These are phyloP conservation scores for Serpula lacrymans DNA, from an alignment of 768 basidiomycete species.

Conservation along the genomic window DNA sequence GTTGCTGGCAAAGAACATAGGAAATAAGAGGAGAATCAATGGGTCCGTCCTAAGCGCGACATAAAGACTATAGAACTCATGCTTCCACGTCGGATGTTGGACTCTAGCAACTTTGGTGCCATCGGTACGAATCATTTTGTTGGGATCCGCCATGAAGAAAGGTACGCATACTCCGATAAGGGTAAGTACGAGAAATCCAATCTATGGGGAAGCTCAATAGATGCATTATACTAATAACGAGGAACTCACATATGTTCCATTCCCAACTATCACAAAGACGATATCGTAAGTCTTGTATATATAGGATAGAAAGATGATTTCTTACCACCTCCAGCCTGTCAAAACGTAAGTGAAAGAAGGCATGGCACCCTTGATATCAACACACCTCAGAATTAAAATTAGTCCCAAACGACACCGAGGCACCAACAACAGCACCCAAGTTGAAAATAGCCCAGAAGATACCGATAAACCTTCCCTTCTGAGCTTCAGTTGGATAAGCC, in stretches of 20 bases:
- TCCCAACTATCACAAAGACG: conserved; percentile 44
- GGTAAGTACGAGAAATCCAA: conserved; percentile 72
- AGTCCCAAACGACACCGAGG: conserved; percentile 68
- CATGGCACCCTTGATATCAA: conserved; percentile 11
- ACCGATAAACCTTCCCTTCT: conserved; percentile 50
- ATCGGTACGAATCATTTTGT: conserved; percentile 70
- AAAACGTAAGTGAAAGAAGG: background rate
- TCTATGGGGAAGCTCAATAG: conserved; percentile 34
- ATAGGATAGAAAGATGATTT: background rate
- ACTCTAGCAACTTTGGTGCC: conserved; percentile 62
- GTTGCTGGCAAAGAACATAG: conserved; percentile 82
- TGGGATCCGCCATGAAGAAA: conserved; percentile 65
- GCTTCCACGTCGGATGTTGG: conserved; percentile 74
- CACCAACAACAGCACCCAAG: conserved; percentile 74
- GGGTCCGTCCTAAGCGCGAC: conserved; percentile 68
- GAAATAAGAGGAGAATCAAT: conserved; percentile 70
- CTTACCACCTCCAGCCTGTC: conserved; percentile 27
- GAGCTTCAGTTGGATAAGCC: conserved; percentile 53
- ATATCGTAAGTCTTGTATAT: background rate
- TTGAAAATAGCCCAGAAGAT: conserved; percentile 75
- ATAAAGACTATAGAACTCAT: conserved; percentile 68
- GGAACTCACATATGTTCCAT: conserved; percentile 66
- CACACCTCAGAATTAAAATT: conserved; percentile 61
- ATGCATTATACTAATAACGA: conserved; percentile 38
- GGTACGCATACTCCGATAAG: conserved; percentile 64